phyloP scores from a whole-genome alignment of 1,284 basidiomycete genomes.

The Cystobasidium sp. region DNA sequence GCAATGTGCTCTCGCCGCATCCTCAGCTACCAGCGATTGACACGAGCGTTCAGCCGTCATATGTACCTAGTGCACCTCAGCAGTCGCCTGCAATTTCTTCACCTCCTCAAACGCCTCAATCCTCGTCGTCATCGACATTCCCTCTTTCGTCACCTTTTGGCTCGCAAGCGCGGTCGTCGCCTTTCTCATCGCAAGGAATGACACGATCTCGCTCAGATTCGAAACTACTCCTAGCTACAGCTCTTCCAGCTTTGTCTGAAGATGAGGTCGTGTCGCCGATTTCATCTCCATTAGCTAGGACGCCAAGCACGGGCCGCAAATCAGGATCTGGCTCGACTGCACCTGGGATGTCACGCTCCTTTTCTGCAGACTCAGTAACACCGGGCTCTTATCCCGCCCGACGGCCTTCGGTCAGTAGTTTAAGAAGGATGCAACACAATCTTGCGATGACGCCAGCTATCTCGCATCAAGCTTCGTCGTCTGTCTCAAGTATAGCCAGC shows the following conservation, averaged over 20 bases:
- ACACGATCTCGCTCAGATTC: slow-evolving; percentile 45
- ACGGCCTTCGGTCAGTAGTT: slow-evolving; percentile 44
- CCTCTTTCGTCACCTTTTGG: background rate
- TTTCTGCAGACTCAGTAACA: slow-evolving; percentile 28
- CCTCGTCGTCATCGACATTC: background rate
- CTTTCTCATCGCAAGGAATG: slow-evolving; percentile 38
- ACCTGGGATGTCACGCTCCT: background rate
- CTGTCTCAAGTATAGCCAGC: slow-evolving; percentile 48
- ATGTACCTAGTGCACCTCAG: background rate
- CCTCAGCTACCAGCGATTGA: slow-evolving; percentile 29
- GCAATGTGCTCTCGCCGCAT: slow-evolving; percentile 35
- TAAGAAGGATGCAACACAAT: slow-evolving; percentile 13
- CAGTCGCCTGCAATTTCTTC: background rate
- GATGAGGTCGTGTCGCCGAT: slow-evolving; percentile 18
- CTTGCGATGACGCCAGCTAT: slow-evolving; percentile 20
- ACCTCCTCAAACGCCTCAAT: slow-evolving; percentile 21
- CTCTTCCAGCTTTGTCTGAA: slow-evolving; percentile 24
- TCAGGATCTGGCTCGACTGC: background rate
- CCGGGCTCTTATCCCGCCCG: slow-evolving; percentile 44
- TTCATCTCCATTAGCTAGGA: slow-evolving; percentile 7
- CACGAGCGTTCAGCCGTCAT: background rate
- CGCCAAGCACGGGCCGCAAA: background rate
- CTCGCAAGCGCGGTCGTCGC: background rate
- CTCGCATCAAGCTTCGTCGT: slow-evolving; percentile 45
- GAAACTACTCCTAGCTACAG: slow-evolving; percentile 8